Percentiles rank a stretch among this genome's conserved stretches.
These are phyloP conservation scores for Rhodotorula sp. DNA, from an alignment of 1,284 basidiomycete species.

Conservation along the genomic window DNA sequence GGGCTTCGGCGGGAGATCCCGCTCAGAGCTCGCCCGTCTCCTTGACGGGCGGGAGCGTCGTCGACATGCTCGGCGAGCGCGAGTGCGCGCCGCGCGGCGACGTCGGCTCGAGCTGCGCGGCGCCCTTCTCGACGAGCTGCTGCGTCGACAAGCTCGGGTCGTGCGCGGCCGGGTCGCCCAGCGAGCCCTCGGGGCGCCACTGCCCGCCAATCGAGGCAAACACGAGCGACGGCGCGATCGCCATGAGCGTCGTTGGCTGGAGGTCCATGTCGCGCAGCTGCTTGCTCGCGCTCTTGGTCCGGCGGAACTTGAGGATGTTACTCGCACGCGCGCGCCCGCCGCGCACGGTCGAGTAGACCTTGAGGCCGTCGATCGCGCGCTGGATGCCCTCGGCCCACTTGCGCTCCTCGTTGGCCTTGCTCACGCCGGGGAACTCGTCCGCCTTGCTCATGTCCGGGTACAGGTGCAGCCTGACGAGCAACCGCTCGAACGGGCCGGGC, in stretches of 20 bases:
- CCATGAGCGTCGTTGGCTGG: slow-evolving; percentile 68
- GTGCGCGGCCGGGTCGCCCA: slow-evolving; percentile 70
- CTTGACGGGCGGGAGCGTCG: slow-evolving; percentile 14
- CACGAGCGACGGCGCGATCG: slow-evolving; percentile 85
- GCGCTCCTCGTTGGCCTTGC: slow-evolving; percentile 50
- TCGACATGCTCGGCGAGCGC: slow-evolving; percentile 16
- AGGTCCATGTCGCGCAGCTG: slow-evolving; percentile 48
- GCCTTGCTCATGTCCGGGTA: slow-evolving; percentile 58
- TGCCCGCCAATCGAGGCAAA: slow-evolving; percentile 82
- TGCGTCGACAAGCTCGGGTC: slow-evolving; percentile 71
- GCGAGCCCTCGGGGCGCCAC: slow-evolving; percentile 65
- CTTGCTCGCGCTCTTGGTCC: slow-evolving; percentile 45
- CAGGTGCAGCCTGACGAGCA: slow-evolving; percentile 68
- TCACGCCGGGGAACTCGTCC: slow-evolving; percentile 70
- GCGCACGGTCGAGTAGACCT: slow-evolving; percentile 75
- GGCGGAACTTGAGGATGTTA: slow-evolving; percentile 49
- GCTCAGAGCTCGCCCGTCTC: slow-evolving; percentile 1
- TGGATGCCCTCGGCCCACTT: slow-evolving; percentile 62
- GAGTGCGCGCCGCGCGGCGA: slow-evolving; percentile 9
- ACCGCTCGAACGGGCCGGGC: slow-evolving; percentile 71
- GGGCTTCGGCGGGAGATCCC: neutral
- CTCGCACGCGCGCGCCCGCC: slow-evolving; percentile 65
- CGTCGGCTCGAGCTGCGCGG: slow-evolving; percentile 6
- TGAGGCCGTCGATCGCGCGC: slow-evolving; percentile 80
- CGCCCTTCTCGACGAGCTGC: slow-evolving; percentile 38